A percentile compares a stretch with the other conserved stretches of the same genome.
Conservation (phyloP, 495 filamentous ascomycete species). For the Daldinia vernicosa region DNA sequence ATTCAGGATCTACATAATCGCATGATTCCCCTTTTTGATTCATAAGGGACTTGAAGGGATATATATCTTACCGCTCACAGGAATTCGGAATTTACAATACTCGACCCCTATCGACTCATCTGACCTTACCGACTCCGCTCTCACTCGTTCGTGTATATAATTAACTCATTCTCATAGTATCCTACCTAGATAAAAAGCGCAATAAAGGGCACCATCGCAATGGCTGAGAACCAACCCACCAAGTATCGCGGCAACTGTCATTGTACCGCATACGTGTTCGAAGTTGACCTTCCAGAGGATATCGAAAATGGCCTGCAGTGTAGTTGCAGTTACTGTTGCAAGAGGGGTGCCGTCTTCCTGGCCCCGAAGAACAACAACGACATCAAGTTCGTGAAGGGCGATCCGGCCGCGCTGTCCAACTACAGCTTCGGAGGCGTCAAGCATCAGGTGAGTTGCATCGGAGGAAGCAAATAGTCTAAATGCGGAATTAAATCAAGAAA, state of each 20-base stretch:
- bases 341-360: conserved; percentile 35
- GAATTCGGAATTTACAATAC: neutral
- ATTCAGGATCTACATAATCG: neutral
- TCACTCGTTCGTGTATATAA: neutral
- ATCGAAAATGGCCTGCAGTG: conserved; percentile 24
- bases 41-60: neutral
- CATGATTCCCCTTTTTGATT: neutral
- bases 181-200: neutral
- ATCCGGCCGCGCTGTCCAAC: conserved; percentile 19
- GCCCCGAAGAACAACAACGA: conserved; percentile 17
- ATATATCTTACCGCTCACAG: neutral
- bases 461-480: neutral
- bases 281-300: conserved; percentile 24
- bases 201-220: neutral
- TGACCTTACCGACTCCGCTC: neutral
- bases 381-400: conserved; percentile 38
- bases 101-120: neutral
- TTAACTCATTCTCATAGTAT: neutral
- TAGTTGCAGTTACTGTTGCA: conserved; percentile 41
- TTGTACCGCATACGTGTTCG: conserved; percentile 45
- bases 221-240: conserved; percentile 12
- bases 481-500: neutral
- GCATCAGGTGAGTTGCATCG: conserved; percentile 27
- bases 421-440: conserved; percentile 33
- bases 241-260: conserved; percentile 48